phyloP scores from a whole-genome alignment of 345 rosid species.

The Citrus sinensis region DVS_A1.0 CM039166.1:24636001-24636500 shows the following conservation, averaged over 20 bases:
- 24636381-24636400: not conserved
- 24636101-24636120: not conserved
- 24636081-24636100: not conserved
- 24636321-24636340: not conserved
- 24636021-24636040: not conserved
- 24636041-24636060: not conserved
- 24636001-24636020: not conserved
- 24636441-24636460: not conserved
- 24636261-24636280: not conserved
- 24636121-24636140: conserved; percentile 53
- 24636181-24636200: conserved; percentile 96
- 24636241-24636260: not conserved
- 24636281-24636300: not conserved
- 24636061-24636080: not conserved
- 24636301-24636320: not conserved
- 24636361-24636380: not conserved
- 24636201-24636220: conserved; percentile 95
- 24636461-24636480: not conserved
- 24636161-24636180: conserved; percentile 95
- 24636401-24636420: not conserved
- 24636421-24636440: not conserved
- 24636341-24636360: not conserved
- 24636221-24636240: conserved; percentile 86
- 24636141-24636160: conserved; percentile 98
- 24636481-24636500: not conserved